Conservation (phyloP, 768 basidiomycete species). For the Naganishia friedmannii region DNA sequence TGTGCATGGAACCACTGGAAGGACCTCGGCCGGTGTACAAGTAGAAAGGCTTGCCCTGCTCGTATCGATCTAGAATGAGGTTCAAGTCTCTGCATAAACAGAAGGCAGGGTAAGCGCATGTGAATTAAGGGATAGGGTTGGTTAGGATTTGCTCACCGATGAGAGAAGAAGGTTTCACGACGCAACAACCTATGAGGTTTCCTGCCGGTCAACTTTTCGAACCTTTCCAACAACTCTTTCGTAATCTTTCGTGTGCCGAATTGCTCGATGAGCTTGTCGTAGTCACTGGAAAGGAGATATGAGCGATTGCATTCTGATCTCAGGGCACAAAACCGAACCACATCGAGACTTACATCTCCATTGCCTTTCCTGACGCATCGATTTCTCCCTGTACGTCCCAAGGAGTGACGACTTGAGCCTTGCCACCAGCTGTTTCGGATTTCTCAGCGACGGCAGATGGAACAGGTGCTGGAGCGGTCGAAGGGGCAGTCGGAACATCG, state of each 20-base stretch:
- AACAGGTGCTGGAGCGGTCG: constrained; percentile 21
- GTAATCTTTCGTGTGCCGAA: constrained; percentile 88
- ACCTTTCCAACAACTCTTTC: constrained; percentile 71
- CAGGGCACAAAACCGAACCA: too few relatives aligned
- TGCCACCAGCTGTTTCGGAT: constrained; percentile 23
- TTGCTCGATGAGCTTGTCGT: constrained; percentile 88
- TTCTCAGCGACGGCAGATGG: constrained; percentile 12
- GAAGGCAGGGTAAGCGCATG: constrained; percentile 26
- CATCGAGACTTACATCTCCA: constrained; percentile 57
- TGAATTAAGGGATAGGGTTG: background rate
- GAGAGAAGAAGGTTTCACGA: constrained; percentile 95
- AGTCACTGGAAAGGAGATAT: constrained; percentile 66
- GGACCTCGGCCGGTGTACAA: constrained; percentile 97
- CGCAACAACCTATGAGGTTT: constrained; percentile 83
- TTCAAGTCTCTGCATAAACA: constrained; percentile 71
- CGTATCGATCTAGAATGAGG: constrained; percentile 88
- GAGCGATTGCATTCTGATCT: too few relatives aligned
- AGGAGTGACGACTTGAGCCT: constrained; percentile 82
- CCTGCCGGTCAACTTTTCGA: constrained; percentile 84
- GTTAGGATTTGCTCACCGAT: constrained; percentile 64
- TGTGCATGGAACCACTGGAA: constrained; percentile 92
- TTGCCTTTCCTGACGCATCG: constrained; percentile 69
- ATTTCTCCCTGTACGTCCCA: constrained; percentile 96
- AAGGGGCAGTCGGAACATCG: constrained; percentile 22
- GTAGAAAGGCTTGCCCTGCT: constrained; percentile 95